phyloP scores from a whole-genome alignment of 805 yeast species.

The Lachancea quebecensis region DNA sequence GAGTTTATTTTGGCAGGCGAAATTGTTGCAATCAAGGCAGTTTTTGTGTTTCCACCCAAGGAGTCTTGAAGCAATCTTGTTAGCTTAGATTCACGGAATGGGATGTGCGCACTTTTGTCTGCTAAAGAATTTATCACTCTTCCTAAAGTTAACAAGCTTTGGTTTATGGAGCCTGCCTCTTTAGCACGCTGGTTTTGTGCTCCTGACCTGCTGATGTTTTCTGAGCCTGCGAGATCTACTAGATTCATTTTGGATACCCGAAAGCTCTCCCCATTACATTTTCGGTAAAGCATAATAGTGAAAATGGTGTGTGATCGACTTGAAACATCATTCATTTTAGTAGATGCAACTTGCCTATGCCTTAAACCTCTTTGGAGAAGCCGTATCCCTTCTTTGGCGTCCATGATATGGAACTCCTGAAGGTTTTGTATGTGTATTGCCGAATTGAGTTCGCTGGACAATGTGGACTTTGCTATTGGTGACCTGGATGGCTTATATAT shows the following conservation, averaged over 20 bases:
- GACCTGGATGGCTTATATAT: conserved; percentile 2
- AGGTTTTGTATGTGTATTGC: conserved; percentile 55
- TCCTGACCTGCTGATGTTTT: conserved; percentile 81
- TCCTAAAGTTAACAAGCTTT: conserved; percentile 79
- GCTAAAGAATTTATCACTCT: conserved; percentile 75
- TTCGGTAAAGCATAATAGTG: conserved; percentile 52
- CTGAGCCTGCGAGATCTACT: conserved; percentile 95
- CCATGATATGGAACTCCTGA: conserved; percentile 51
- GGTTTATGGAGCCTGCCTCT: conserved; percentile 92
- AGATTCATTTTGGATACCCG: conserved; percentile 69
- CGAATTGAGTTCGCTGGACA: conserved; percentile 14
- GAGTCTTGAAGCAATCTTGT: conserved; percentile 73
- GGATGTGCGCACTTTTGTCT: conserved; percentile 63
- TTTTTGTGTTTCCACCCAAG: conserved; percentile 81
- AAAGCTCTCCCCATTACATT: conserved; percentile 41
- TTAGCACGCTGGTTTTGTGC: conserved; percentile 80
- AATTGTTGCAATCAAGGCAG: conserved; percentile 79
- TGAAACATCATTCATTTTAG: conserved; percentile 66
- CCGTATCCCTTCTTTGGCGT: conserved; percentile 49
- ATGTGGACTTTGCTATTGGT: neutral
- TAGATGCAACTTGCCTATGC: conserved; percentile 59
- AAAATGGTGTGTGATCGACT: conserved; percentile 76
- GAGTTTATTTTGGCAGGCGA: conserved; percentile 72
- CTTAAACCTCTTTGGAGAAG: conserved; percentile 51
- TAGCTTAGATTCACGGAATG: conserved; percentile 77